These are phyloP conservation scores for Venturia asperata DNA, from an alignment of 2,329 filamentous ascomycete genomes.

Conservation along the genomic window DNA sequence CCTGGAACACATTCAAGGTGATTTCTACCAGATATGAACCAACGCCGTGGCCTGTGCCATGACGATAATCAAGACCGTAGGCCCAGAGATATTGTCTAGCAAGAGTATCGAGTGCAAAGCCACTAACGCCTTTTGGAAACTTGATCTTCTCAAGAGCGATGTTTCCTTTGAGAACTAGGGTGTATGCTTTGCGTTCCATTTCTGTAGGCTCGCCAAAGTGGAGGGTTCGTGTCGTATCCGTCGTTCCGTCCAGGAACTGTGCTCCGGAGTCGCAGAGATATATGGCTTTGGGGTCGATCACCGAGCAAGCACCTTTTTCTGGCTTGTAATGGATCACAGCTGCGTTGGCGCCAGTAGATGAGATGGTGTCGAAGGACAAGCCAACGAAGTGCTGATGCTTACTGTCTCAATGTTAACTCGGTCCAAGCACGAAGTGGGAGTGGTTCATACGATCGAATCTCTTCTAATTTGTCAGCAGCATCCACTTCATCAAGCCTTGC, in stretches of 20 bases:
- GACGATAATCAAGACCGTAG: slow-evolving; percentile 86
- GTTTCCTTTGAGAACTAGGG: slow-evolving; percentile 87
- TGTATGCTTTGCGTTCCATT: slow-evolving; percentile 83
- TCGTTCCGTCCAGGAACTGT: slow-evolving; percentile 94
- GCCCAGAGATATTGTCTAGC: slow-evolving; percentile 92
- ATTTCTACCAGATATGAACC: slow-evolving; percentile 65
- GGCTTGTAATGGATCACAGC: slow-evolving; percentile 96
- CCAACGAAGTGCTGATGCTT: slow-evolving; percentile 73
- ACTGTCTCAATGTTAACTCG: slow-evolving; percentile 25
- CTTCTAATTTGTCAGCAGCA: slow-evolving; percentile 85
- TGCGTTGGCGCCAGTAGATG: slow-evolving; percentile 84
- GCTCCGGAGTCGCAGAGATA: slow-evolving; percentile 96
- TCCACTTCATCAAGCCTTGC: slow-evolving; percentile 75
- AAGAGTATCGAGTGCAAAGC: slow-evolving; percentile 81
- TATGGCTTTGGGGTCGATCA: slow-evolving; percentile 75
- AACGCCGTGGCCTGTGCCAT: slow-evolving; percentile 93
- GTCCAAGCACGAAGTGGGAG: not conserved
- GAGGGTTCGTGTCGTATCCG: slow-evolving; percentile 86
- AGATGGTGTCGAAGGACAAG: slow-evolving; percentile 92
- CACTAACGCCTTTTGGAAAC: slow-evolving; percentile 92
- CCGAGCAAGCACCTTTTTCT: slow-evolving; percentile 70
- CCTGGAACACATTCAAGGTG: slow-evolving; percentile 25
- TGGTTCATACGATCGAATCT: slow-evolving; percentile 48
- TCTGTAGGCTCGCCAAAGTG: slow-evolving; percentile 82
- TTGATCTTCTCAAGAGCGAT: slow-evolving; percentile 79